phyloP scores from a whole-genome alignment of 139 green algal genomes.

The Raphidocelis subcapitata region DNA sequence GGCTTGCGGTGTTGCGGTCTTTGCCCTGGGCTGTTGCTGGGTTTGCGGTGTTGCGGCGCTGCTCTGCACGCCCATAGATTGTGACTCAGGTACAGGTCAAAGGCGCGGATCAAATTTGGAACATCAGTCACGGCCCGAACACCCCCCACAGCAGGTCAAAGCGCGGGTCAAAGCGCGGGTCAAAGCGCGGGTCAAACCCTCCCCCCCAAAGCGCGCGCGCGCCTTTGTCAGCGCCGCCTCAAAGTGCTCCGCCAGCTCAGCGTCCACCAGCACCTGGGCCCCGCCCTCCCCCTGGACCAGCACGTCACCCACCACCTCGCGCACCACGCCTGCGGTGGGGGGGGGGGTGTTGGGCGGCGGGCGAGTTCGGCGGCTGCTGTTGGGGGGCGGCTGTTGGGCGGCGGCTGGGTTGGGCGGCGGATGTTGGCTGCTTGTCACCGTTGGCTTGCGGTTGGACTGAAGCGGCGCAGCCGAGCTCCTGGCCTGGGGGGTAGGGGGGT shows the following conservation, averaged over 20 bases:
- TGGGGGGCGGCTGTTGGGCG: background rate
- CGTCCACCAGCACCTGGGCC: slow-evolving; percentile 68
- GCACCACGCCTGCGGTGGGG: slow-evolving; percentile 44
- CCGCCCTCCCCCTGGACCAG: slow-evolving; percentile 74
- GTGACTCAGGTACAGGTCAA: no score
- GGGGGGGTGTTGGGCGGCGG: background rate
- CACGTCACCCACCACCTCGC: slow-evolving; percentile 68
- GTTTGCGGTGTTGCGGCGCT: background rate
- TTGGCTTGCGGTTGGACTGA: no score
- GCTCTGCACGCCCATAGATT: no score
- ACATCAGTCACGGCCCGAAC: background rate
- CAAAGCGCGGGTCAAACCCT: no score
- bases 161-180: no score
- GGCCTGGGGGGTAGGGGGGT: no score
- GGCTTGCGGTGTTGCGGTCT: background rate
- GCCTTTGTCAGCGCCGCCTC: slow-evolving; percentile 60
- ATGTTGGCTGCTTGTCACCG: no score
- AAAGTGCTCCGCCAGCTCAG: slow-evolving; percentile 71
- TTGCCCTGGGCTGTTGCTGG: background rate
- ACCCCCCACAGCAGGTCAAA: no score
- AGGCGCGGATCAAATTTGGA: background rate
- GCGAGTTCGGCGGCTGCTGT: background rate
- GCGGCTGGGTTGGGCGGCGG: no score
- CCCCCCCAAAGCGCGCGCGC: no score
- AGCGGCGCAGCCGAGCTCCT: no score